Conservation (phyloP, 371 early-diverging fungal genomes). For the Mortierella sp. region DNA sequence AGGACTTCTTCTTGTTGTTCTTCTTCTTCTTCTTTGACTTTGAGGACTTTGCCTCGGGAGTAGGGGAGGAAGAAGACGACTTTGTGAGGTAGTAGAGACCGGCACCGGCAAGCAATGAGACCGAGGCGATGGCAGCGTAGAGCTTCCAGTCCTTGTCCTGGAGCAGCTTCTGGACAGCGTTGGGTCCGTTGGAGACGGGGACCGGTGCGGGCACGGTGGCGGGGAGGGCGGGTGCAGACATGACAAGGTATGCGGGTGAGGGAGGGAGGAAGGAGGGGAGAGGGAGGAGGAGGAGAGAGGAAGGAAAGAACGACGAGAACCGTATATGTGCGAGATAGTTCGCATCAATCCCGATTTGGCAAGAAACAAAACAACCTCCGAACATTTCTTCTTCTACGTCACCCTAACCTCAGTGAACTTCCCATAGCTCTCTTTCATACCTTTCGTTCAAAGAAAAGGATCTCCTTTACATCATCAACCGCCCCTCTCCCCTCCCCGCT, state of each 20-base stretch:
- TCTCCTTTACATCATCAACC: conserved; percentile 17
- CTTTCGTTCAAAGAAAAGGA: neutral
- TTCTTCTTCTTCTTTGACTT: conserved; percentile 62
- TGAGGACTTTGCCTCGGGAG: conserved; percentile 46
- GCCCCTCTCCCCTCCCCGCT: neutral
- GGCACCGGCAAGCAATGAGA: conserved; percentile 73
- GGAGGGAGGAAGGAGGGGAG: conserved; percentile 9
- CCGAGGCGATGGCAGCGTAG: conserved; percentile 78
- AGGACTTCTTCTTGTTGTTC: conserved; percentile 60
- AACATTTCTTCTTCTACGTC: neutral
- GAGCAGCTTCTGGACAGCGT: conserved; percentile 69
- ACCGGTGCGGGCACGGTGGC: conserved; percentile 49
- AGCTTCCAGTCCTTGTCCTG: conserved; percentile 86
- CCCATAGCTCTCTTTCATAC: neutral
- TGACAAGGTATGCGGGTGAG: conserved; percentile 19
- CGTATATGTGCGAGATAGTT: neutral
- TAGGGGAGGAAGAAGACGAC: conserved; percentile 40
- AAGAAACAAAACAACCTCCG: conserved; percentile 3
- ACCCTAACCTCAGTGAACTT: neutral
- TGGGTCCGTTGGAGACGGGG: conserved; percentile 40
- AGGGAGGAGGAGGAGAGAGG: conserved; percentile 8
- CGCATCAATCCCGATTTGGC: conserved; percentile 1
- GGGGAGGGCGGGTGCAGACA: conserved; percentile 42
- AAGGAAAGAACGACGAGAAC: neutral
- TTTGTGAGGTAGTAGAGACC: conserved; percentile 75